phyloP scores from a whole-genome alignment of 495 filamentous ascomycete genomes.

The Cercophora samala region DNA sequence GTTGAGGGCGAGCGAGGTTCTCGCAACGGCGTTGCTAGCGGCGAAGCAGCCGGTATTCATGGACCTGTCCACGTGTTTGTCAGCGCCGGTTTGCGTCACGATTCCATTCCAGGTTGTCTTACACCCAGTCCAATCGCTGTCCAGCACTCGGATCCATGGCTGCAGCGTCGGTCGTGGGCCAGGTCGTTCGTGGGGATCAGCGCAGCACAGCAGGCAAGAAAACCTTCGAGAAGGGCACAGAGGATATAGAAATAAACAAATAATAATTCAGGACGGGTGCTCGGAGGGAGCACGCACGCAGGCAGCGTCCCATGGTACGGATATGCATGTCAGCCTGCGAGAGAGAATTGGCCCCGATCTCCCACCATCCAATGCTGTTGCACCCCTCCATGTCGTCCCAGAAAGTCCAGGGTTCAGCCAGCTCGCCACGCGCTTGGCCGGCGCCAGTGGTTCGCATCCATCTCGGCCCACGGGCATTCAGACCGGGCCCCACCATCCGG shows the following conservation, averaged over 20 bases:
- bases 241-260: not conserved
- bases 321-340: not conserved
- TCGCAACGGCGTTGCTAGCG: constrained; percentile 36
- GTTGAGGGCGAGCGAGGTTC: constrained; percentile 30
- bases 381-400: not conserved
- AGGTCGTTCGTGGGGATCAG: not conserved
- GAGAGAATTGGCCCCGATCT: not conserved
- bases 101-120: not conserved
- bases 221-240: not conserved
- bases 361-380: not conserved
- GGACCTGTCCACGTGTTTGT: constrained; percentile 27
- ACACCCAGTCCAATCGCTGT: constrained; percentile 5
- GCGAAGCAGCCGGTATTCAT: constrained; percentile 43
- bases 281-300: not conserved
- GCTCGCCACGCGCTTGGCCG: not conserved
- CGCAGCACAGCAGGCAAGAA: not conserved
- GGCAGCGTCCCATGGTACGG: not conserved
- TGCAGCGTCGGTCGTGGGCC: not conserved
- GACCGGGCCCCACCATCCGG: not conserved
- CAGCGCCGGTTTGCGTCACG: not conserved
- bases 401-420: not conserved
- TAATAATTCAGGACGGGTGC: not conserved
- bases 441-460: not conserved
- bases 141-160: not conserved
- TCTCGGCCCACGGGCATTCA: not conserved